Evolutionary conservation across 805 yeast species (phyloP).

Genomic region (Pichia deserticola): DNA sequence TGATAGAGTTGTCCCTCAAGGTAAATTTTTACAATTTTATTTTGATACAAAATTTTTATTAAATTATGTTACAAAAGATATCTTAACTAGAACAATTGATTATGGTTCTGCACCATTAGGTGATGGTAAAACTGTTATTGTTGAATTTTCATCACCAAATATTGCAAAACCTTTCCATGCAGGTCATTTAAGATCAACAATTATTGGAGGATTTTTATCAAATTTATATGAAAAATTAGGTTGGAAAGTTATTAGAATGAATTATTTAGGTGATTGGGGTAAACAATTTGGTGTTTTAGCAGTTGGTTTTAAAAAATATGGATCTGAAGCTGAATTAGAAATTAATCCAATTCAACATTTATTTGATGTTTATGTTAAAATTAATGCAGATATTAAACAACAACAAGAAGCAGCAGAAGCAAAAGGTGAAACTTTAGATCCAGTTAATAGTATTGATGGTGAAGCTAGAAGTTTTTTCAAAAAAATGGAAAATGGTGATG

Average conservation of each 20-base stretch:
- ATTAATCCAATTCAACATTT: slow-evolving; percentile 88
- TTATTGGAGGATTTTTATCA: slow-evolving; percentile 91
- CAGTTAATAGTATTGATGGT: slow-evolving; percentile 54
- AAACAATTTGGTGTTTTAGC: slow-evolving; percentile 96
- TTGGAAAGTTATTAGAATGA: slow-evolving; percentile 86
- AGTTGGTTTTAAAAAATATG: slow-evolving; percentile 83
- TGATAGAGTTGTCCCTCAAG: slow-evolving; percentile 68
- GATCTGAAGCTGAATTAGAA: slow-evolving; percentile 62
- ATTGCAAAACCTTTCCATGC: slow-evolving; percentile 99
- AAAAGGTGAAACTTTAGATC: slow-evolving; percentile 44
- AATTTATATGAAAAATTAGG: slow-evolving; percentile 87
- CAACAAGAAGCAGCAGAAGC: slow-evolving; percentile 49
- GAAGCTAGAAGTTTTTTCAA: slow-evolving; percentile 83
- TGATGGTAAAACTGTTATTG: slow-evolving; percentile 56
- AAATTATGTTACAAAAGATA: slow-evolving; percentile 62
- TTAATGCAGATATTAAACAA: slow-evolving; percentile 67
- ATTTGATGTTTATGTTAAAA: slow-evolving; percentile 85
- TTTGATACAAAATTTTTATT: slow-evolving; percentile 61
- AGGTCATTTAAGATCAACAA: slow-evolving; percentile 95
- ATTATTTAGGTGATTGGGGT: slow-evolving; percentile 99
- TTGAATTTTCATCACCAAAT: slow-evolving; percentile 96
- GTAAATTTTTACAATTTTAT: slow-evolving; percentile 87
- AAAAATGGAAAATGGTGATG: slow-evolving; percentile 91
- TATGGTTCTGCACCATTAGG: slow-evolving; percentile 79
- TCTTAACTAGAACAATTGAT: slow-evolving; percentile 48